Evolutionary conservation across 306 rosid species (phyloP).

Genomic region (Corylus heterophylla): DNA sequence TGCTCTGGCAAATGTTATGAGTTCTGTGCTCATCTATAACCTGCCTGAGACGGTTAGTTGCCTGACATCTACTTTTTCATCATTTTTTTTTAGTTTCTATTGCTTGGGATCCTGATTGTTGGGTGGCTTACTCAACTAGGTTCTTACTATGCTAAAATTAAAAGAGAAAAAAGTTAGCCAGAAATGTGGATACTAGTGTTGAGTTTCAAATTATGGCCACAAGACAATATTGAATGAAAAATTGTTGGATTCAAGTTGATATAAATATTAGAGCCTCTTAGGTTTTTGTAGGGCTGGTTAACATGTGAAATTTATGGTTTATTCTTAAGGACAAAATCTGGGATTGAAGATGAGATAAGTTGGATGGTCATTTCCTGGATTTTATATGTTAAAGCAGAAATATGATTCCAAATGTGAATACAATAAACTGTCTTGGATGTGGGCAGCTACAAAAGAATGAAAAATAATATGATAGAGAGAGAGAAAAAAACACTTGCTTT

Average conservation of each 20-base stretch:
- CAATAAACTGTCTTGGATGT: background rate
- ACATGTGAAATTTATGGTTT: background rate
- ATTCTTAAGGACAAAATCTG: background rate
- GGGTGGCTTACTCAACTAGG: conserved; percentile 16
- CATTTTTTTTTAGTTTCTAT: conserved; percentile 24
- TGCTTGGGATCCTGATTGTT: conserved; percentile 18
- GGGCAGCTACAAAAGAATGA: background rate
- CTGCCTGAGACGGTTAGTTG: conserved; percentile 88
- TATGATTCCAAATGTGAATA: background rate
- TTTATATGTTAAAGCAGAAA: background rate
- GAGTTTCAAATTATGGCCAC: background rate
- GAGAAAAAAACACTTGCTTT: background rate
- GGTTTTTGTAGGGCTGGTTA: background rate
- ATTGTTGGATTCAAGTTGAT: background rate
- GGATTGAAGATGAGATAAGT: background rate
- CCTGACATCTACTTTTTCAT: conserved; percentile 4
- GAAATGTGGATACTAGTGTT: background rate
- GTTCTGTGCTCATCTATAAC: conserved; percentile 93
- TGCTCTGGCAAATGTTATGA: conserved; percentile 91
- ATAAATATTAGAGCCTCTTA: background rate
- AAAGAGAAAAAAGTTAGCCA: conserved; percentile 2
- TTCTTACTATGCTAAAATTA: background rate
- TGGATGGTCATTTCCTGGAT: background rate
- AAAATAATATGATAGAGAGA: background rate
- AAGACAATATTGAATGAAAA: background rate